Conservation (phyloP, 1,139 yeast genomes). For the Schizosaccharomyces versatilis region DNA sequence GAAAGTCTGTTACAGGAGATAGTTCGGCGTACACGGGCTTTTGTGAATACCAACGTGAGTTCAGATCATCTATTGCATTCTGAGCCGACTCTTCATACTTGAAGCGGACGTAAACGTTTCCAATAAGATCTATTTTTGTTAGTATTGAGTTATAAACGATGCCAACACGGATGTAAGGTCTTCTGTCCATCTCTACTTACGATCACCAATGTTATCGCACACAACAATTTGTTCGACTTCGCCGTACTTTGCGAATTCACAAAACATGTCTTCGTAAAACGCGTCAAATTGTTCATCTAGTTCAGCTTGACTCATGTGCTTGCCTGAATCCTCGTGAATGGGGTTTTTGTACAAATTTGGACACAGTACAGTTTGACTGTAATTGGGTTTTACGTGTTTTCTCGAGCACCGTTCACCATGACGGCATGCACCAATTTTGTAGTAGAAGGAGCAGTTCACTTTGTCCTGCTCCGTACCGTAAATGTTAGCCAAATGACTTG, state of each 20-base stretch:
- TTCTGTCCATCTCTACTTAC: slow-evolving; percentile 8
- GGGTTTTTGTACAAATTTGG: slow-evolving; percentile 56
- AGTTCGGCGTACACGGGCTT: slow-evolving; percentile 65
- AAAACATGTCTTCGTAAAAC: slow-evolving; percentile 52
- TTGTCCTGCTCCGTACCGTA: slow-evolving; percentile 26
- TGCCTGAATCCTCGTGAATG: slow-evolving; percentile 16
- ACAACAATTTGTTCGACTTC: slow-evolving; percentile 44
- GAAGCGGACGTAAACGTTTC: slow-evolving; percentile 61
- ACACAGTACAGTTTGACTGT: slow-evolving; percentile 43
- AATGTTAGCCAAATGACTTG: slow-evolving; percentile 20
- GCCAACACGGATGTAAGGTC: slow-evolving; percentile 11
- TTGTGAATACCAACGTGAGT: slow-evolving; percentile 62
- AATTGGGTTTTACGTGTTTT: slow-evolving; percentile 47
- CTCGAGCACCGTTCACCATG: slow-evolving; percentile 81
- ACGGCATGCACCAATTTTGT: slow-evolving; percentile 77
- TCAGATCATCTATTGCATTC: slow-evolving; percentile 36
- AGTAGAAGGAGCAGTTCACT: slow-evolving; percentile 33
- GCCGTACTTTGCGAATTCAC: slow-evolving; percentile 40
- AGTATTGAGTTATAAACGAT: not conserved
- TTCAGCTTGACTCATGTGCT: slow-evolving; percentile 21
- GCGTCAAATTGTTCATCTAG: slow-evolving; percentile 35
- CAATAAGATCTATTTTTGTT: slow-evolving; percentile 29
- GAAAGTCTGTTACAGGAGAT: slow-evolving; percentile 50
- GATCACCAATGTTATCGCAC: slow-evolving; percentile 67
- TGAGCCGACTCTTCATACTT: slow-evolving; percentile 35